Evolutionary conservation across 441 rosid genomes (phyloP).

Genomic region (Aleurites moluccanus): DNA sequence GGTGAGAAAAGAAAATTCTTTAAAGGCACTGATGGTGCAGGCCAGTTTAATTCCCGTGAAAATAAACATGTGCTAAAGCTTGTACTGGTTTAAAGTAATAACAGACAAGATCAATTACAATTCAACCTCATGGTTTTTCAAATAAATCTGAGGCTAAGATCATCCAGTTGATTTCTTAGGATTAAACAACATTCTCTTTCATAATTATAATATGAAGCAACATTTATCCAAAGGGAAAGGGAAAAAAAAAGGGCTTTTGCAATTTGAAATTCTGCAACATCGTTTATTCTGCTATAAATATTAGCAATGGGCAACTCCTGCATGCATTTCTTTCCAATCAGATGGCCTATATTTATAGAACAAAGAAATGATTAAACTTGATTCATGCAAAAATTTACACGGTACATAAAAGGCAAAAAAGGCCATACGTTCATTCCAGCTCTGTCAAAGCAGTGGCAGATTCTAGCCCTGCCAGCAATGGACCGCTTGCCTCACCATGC

Average conservation of each 20-base stretch:
- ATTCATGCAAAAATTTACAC: slow-evolving; percentile 23
- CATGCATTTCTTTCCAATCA: not conserved
- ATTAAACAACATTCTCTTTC: not conserved
- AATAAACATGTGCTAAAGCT: not conserved
- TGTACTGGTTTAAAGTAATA: not conserved
- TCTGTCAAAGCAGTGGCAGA: slow-evolving; percentile 38
- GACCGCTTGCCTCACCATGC: slow-evolving; percentile 46
- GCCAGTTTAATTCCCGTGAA: not conserved
- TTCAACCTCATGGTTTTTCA: not conserved
- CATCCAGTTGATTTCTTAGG: not conserved
- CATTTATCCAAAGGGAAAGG: too few relatives aligned
- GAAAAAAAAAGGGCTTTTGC: not conserved
- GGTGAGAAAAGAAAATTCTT: too few relatives aligned
- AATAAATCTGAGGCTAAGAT: not conserved
- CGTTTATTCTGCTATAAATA: not conserved
- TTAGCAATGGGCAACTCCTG: not conserved
- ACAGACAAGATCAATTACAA: not conserved
- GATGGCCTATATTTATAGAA: not conserved
- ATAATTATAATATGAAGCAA: not conserved
- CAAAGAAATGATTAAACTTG: slow-evolving; percentile 15
- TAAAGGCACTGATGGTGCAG: too few relatives aligned
- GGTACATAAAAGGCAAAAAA: slow-evolving; percentile 1
- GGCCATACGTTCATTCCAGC: slow-evolving; percentile 43
- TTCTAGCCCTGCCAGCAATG: slow-evolving; percentile 51
- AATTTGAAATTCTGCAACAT: not conserved